Conservation (phyloP, 768 basidiomycete species). For the Lactarius akahatsu region DNA sequence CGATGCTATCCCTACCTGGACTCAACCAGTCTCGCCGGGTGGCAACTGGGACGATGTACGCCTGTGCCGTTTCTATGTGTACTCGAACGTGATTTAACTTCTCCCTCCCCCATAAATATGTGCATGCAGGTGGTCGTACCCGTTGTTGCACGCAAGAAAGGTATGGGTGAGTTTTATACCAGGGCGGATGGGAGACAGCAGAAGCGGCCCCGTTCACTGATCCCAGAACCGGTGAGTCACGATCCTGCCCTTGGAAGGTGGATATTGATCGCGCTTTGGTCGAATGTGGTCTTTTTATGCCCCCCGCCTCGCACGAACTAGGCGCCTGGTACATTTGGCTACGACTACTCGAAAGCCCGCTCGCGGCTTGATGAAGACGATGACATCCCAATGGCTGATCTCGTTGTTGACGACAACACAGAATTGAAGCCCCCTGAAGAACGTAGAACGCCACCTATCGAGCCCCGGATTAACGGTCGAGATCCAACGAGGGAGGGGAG, state of each 20-base stretch:
- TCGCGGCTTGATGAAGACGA: constrained; percentile 30
- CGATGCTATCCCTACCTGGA: constrained; percentile 82
- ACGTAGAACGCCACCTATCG: neutral
- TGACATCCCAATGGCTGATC: constrained; percentile 8
- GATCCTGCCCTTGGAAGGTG: neutral
- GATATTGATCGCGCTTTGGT: neutral
- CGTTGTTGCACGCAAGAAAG: constrained; percentile 80
- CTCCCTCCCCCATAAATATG: neutral
- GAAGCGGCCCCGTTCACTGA: constrained; percentile 40
- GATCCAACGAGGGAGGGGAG: neutral
- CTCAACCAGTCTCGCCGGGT: constrained; percentile 61
- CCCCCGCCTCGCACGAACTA: constrained; percentile 31
- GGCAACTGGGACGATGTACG: constrained; percentile 86
- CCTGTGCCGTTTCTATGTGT: constrained; percentile 28
- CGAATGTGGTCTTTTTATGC: neutral
- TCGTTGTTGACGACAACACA: constrained; percentile 16
- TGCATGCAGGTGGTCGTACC: constrained; percentile 65
- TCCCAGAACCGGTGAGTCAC: constrained; percentile 57
- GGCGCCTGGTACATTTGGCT: constrained; percentile 86
- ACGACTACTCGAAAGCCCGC: constrained; percentile 69
- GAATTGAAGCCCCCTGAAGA: constrained; percentile 16
- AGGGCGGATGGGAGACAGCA: constrained; percentile 66
- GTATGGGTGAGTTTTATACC: constrained; percentile 68
- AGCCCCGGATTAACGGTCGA: neutral
- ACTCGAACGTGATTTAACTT: constrained; percentile 13